Evolutionary conservation across 169 alveolate genomes (phyloP).

Genomic region (Babesia microti): DNA sequence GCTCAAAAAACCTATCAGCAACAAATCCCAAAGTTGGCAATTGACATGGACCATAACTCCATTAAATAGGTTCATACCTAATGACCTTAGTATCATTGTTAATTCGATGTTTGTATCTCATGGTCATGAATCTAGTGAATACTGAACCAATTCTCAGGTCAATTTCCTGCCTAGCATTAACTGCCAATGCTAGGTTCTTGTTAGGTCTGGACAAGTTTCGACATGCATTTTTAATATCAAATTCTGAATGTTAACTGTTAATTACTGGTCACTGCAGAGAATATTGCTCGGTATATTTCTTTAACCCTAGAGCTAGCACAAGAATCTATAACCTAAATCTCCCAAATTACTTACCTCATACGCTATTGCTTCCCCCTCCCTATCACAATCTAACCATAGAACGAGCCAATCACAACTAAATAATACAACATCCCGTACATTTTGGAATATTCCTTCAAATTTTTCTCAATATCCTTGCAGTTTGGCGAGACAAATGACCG

Average conservation of each 20-base stretch:
- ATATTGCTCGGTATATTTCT: slow-evolving; percentile 87
- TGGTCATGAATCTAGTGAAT: slow-evolving; percentile 64
- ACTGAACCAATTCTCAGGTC: slow-evolving; percentile 85
- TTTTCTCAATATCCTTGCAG: slow-evolving; percentile 69
- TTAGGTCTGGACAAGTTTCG: slow-evolving; percentile 79
- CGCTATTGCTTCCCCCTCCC: slow-evolving; percentile 99
- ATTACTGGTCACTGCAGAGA: slow-evolving; percentile 83
- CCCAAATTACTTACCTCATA: slow-evolving; percentile 83
- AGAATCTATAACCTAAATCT: slow-evolving; percentile 49
- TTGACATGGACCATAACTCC: slow-evolving; percentile 97
- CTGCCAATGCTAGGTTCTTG: slow-evolving; percentile 84
- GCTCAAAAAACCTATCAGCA: slow-evolving; percentile 84
- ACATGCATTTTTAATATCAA: slow-evolving; percentile 85
- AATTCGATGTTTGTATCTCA: slow-evolving; percentile 45
- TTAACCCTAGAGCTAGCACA: slow-evolving; percentile 21
- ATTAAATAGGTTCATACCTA: slow-evolving; percentile 27
- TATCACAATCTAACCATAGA: slow-evolving; percentile 99
- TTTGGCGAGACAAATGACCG: slow-evolving; percentile 67
- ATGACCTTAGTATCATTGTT: slow-evolving; percentile 53
- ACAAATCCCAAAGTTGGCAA: slow-evolving; percentile 98
- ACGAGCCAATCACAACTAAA: slow-evolving; percentile 70
- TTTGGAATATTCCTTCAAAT: slow-evolving; percentile 75
- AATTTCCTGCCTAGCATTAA: slow-evolving; percentile 94
- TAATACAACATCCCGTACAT: slow-evolving; percentile 69
- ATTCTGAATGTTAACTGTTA: slow-evolving; percentile 58